These are phyloP conservation scores for Ascosphaera apis DNA, from an alignment of 2,329 filamentous ascomycete species.

Conservation along the genomic window DNA sequence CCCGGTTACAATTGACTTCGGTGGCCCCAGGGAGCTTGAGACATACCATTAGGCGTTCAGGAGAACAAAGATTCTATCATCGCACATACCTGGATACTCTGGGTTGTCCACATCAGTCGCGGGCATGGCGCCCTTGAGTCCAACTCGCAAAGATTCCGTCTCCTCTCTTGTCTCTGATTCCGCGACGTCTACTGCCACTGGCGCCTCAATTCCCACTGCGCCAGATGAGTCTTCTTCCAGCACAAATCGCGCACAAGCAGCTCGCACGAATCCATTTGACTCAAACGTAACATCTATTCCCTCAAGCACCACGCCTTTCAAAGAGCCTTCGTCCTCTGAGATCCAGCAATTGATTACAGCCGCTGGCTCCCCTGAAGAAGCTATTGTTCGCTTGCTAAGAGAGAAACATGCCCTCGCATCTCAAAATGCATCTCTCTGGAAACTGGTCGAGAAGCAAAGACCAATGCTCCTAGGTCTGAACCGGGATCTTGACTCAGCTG, in stretches of 20 bases:
- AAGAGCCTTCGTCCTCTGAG: conserved; percentile 42
- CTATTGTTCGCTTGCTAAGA: conserved; percentile 68
- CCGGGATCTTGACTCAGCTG: conserved; percentile 70
- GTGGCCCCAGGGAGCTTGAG: not conserved
- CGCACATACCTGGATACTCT: not conserved
- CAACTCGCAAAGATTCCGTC: not conserved
- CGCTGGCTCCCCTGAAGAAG: conserved; percentile 70
- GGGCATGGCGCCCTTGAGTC: conserved; percentile 1
- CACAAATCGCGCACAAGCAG: conserved; percentile 14
- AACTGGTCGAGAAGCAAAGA: conserved; percentile 85
- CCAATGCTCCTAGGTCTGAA: conserved; percentile 85
- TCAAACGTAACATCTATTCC: conserved; percentile 38
- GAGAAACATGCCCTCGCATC: conserved; percentile 76
- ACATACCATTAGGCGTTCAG: too few species aligned
- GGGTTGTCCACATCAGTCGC: not conserved
- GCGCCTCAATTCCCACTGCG: not conserved
- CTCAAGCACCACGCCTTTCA: conserved; percentile 35
- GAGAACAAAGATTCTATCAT: not conserved
- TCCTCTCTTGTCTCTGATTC: not conserved
- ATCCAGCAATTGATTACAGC: conserved; percentile 57
- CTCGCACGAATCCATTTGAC: conserved; percentile 73
- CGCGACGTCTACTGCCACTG: not conserved
- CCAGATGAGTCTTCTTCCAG: not conserved
- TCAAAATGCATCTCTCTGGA: conserved; percentile 86
- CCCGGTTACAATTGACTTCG: not conserved